These are phyloP conservation scores for Phalaenopsis hybrid DNA, from an alignment of 116 monocot species.

Conservation along the genomic window DNA sequence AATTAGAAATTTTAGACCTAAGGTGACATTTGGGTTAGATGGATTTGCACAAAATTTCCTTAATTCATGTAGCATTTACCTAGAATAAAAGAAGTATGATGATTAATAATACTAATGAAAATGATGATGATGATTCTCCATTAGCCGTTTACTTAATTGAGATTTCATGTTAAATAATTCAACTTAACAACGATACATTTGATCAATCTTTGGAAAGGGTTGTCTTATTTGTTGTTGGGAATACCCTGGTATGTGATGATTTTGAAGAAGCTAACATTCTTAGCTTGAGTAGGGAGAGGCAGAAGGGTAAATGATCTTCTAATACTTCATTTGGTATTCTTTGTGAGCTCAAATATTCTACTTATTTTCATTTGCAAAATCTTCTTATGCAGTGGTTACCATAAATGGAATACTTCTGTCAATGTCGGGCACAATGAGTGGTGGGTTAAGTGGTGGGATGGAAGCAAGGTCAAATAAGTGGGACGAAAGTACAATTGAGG, in stretches of 20 bases:
- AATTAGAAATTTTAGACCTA: background rate
- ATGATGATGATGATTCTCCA: background rate
- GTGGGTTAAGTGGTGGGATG: slow-evolving; percentile 95
- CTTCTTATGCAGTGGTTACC: slow-evolving; percentile 61
- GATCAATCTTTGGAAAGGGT: slow-evolving; percentile 90
- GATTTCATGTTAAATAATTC: background rate
- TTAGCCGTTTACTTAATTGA: background rate
- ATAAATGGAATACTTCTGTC: slow-evolving; percentile 92
- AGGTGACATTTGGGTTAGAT: background rate
- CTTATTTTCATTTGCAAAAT: slow-evolving; percentile 3
- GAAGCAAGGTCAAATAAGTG: slow-evolving; percentile 98
- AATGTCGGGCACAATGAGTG: slow-evolving; percentile 97
- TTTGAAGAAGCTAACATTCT: slow-evolving; percentile 94
- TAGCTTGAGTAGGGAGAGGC: slow-evolving; percentile 91
- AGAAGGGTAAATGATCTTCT: slow-evolving; percentile 54
- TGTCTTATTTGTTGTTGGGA: slow-evolving; percentile 93
- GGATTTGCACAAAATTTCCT: no score
- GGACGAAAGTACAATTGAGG: slow-evolving; percentile 78
- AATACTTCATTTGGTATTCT: slow-evolving; percentile 7
- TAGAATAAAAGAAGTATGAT: background rate
- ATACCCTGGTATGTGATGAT: slow-evolving; percentile 87
- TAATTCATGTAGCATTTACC: no score
- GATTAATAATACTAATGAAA: background rate
- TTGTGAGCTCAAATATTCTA: slow-evolving; percentile 8
- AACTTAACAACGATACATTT: slow-evolving; percentile 79